These are phyloP conservation scores for Ramaria rubella DNA, from an alignment of 768 basidiomycete genomes.

Conservation along the genomic window DNA sequence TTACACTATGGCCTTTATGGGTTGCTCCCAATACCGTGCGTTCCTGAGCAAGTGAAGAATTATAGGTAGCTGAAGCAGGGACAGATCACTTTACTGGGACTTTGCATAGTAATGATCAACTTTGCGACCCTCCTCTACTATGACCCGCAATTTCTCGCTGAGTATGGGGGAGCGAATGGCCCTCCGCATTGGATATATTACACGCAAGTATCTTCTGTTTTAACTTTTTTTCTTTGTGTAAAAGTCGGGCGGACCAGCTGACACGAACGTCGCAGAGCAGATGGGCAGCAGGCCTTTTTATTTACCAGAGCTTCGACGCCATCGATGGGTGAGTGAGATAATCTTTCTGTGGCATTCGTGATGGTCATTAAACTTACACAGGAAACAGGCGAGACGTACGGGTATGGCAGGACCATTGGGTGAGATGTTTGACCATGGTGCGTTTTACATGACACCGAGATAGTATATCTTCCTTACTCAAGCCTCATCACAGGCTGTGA, in stretches of 20 bases:
- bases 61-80: not conserved
- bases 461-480: not conserved
- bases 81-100: constrained; percentile 88
- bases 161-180: constrained; percentile 52
- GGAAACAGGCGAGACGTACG: constrained; percentile 92
- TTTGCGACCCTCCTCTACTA: constrained; percentile 77
- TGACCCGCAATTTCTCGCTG: constrained; percentile 69
- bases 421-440: constrained; percentile 97
- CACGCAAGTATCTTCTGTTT: constrained; percentile 68
- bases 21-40: constrained; percentile 87
- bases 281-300: constrained; percentile 83
- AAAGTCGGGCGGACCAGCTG: too few species aligned
- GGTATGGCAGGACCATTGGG: constrained; percentile 98
- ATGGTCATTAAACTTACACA: constrained; percentile 25
- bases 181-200: constrained; percentile 88
- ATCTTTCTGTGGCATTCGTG: not conserved
- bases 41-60: not conserved
- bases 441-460: constrained; percentile 14
- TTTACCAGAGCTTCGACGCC: constrained; percentile 86
- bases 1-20: constrained; percentile 76
- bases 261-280: constrained; percentile 31
- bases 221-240: too few species aligned
- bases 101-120: constrained; percentile 76
- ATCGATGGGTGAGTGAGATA: constrained; percentile 69
- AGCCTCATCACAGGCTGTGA: constrained; percentile 57